These are phyloP conservation scores for Thuidium tamariscinum DNA, from an alignment of 225 moss, liverwort and hornwort genomes.

Conservation along the genomic window DNA sequence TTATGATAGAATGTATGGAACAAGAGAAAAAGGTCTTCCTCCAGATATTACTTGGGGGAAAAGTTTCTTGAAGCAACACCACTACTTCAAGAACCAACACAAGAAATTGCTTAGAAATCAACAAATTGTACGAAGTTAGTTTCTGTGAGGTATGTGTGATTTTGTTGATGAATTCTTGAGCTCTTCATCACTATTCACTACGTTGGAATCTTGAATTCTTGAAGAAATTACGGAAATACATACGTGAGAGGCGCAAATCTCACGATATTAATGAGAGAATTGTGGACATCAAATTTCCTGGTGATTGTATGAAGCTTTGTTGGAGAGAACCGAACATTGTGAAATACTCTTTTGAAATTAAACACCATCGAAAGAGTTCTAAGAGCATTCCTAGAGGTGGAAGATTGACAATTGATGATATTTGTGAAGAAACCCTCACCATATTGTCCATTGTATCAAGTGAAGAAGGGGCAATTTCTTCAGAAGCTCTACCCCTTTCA, in stretches of 20 bases:
- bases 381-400: not conserved
- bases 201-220: rapidly evolving
- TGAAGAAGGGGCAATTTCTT: too few relatives aligned
- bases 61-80: not conserved
- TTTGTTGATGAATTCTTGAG: not conserved
- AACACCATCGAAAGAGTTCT: not conserved
- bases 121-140: not conserved
- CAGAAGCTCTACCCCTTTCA: too few relatives aligned
- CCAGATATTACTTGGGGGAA: not conserved
- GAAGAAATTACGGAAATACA: rapidly evolving
- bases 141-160: not conserved
- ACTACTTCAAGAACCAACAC: not conserved
- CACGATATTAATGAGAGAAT: not conserved
- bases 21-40: not conserved
- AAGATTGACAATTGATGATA: rapidly evolving
- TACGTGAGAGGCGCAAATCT: rapidly evolving
- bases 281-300: not conserved
- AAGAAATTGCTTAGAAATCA: not conserved
- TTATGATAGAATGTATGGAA: not conserved
- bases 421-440: rapidly evolving
- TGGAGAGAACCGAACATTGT: not conserved
- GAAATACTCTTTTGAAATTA: not conserved
- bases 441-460: too few relatives aligned
- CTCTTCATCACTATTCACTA: not conserved
- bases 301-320: not conserved